A percentile compares a stretch with the other conserved stretches of the same genome.
phyloP scores from a whole-genome alignment of 129 eudicot genomes.

The Deinandra increscens region DNA sequence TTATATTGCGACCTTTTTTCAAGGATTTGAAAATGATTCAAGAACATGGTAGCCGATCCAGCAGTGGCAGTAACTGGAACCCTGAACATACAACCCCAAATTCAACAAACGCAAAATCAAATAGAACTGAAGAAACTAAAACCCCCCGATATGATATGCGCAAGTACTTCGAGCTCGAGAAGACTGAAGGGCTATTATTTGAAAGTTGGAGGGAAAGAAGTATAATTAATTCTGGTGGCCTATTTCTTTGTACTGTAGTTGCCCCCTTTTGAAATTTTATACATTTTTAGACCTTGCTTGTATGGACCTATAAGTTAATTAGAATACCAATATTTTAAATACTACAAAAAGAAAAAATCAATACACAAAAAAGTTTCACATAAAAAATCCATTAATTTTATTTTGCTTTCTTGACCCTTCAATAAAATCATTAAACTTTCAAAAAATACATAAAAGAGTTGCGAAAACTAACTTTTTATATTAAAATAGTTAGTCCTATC shows the following conservation, averaged over 20 bases:
- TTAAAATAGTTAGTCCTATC: too few species aligned
- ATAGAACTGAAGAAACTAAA: conserved; percentile 19
- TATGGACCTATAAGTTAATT: background rate
- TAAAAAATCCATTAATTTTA: too few species aligned
- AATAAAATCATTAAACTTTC: too few species aligned
- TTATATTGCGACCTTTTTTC: background rate
- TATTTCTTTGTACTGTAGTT: conserved; percentile 47
- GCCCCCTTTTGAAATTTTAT: conserved; percentile 8
- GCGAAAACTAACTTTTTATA: too few species aligned
- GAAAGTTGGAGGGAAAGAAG: conserved; percentile 57
- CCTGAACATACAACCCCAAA: conserved; percentile 38
- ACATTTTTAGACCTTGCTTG: conserved; percentile 15
- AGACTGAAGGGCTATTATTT: conserved; percentile 47
- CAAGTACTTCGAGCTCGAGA: conserved; percentile 41
- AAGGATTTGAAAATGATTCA: conserved; percentile 38
- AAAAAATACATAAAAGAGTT: too few species aligned
- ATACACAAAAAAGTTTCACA: too few species aligned
- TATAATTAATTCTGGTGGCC: conserved; percentile 52
- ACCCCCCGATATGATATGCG: conserved; percentile 41
- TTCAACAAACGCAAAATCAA: conserved; percentile 29
- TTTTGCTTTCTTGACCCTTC: too few species aligned
- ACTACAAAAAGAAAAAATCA: too few species aligned
- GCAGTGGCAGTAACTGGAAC: conserved; percentile 73
- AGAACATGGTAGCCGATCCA: conserved; percentile 43
- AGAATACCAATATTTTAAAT: background rate